phyloP scores from a whole-genome alignment of 176 grass and related monocot species.

The Cenchrus americanus region DNA sequence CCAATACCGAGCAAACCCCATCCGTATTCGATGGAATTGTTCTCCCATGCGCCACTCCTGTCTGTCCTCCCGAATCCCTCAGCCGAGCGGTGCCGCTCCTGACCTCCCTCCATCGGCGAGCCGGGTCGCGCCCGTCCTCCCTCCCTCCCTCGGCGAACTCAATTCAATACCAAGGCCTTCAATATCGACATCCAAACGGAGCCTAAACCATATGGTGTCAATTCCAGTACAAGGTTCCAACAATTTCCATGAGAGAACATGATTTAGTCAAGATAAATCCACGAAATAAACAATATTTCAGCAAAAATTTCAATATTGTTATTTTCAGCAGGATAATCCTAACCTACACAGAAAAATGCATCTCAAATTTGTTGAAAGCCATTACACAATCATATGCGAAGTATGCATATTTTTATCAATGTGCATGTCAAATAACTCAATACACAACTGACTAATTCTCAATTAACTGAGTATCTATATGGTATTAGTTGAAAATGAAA shows the following conservation, averaged over 20 bases:
- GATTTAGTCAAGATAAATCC: conserved; percentile 14
- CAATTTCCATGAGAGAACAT: background rate
- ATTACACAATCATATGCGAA: background rate
- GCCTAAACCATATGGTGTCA: too few relatives aligned
- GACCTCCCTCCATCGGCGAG: too few relatives aligned
- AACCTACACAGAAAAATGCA: background rate
- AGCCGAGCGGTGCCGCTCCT: too few relatives aligned
- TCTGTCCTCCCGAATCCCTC: too few relatives aligned
- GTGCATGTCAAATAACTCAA: background rate
- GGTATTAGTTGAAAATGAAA: conserved; percentile 17
- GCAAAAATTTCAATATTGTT: background rate
- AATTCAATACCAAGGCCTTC: too few relatives aligned
- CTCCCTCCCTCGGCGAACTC: too few relatives aligned
- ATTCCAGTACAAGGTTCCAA: background rate
- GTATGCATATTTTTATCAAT: background rate
- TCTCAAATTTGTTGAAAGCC: background rate
- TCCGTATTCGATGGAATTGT: too few relatives aligned
- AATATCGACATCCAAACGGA: too few relatives aligned
- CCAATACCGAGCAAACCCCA: too few relatives aligned
- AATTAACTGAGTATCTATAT: conserved; percentile 6
- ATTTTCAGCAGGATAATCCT: background rate
- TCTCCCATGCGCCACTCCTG: too few relatives aligned
- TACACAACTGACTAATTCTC: background rate
- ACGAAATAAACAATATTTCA: background rate
- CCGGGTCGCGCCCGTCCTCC: too few relatives aligned